Percentiles rank a stretch among this genome's conserved stretches.
phyloP scores from a whole-genome alignment of 2,329 filamentous ascomycete genomes.

The Fusarium zealandicum region DNA sequence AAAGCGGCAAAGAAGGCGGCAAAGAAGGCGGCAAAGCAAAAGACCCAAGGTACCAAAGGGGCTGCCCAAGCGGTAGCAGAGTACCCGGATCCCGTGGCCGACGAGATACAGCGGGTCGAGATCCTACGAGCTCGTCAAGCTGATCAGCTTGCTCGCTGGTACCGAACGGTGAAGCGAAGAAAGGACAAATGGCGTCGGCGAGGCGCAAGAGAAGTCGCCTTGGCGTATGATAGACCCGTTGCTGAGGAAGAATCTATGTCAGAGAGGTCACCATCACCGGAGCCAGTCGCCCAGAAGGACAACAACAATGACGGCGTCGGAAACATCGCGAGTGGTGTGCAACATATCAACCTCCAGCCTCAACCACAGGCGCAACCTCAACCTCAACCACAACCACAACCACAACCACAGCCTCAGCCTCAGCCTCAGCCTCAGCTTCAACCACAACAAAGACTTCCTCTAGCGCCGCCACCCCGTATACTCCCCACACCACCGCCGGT shows the following conservation, averaged over 20 bases:
- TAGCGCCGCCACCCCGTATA: neutral
- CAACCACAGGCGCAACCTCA: neutral
- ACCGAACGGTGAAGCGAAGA: neutral
- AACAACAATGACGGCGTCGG: neutral
- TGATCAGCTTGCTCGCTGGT: constrained; percentile 1
- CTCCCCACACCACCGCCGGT: neutral
- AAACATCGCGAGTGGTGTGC: neutral
- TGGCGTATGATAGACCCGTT: neutral
- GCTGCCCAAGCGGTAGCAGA: too few species aligned
- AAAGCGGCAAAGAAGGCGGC: constrained; percentile 1
- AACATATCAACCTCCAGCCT: neutral
- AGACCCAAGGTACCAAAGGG: too few species aligned
- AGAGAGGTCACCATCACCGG: neutral
- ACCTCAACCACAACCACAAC: neutral
- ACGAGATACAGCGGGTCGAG: neutral
- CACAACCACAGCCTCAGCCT: neutral
- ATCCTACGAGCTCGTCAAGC: constrained; percentile 5
- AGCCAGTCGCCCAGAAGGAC: neutral
- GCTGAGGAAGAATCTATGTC: neutral
- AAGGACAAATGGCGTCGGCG: constrained; percentile 1
- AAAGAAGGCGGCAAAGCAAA: too few species aligned
- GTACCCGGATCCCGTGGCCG: constrained; percentile 1
- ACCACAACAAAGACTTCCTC: constrained; percentile 14
- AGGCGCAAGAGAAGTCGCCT: neutral
- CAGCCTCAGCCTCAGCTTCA: neutral